Evolutionary conservation across 768 basidiomycete species (phyloP).

Genomic region (Phanerochaete carnosa): DNA sequence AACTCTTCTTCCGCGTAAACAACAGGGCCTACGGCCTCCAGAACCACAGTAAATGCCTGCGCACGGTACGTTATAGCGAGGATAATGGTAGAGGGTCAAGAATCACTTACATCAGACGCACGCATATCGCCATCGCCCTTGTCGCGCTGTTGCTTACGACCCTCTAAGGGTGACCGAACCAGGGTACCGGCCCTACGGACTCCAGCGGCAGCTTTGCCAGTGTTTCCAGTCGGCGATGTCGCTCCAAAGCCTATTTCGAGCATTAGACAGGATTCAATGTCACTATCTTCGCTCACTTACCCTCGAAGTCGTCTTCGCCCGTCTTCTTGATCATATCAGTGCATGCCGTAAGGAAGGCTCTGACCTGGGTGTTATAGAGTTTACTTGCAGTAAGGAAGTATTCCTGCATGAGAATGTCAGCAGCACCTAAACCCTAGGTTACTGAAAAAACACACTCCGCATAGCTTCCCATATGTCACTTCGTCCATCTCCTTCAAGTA

Average conservation of each 20-base stretch:
- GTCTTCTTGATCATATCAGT: slow-evolving; percentile 59
- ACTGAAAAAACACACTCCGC: slow-evolving; percentile 85
- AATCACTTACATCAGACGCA: slow-evolving; percentile 62
- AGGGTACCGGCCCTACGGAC: slow-evolving; percentile 84
- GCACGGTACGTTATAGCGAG: not conserved
- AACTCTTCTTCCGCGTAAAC: slow-evolving; percentile 87
- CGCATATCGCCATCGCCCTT: slow-evolving; percentile 55
- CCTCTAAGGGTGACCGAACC: slow-evolving; percentile 74
- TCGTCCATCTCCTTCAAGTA: slow-evolving; percentile 98
- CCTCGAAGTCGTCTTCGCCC: slow-evolving; percentile 68
- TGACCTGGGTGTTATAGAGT: slow-evolving; percentile 80
- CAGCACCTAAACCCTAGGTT: not conserved
- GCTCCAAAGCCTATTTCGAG: slow-evolving; percentile 42
- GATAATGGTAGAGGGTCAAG: too few relatives aligned
- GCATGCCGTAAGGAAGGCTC: slow-evolving; percentile 60
- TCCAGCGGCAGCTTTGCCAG: slow-evolving; percentile 48
- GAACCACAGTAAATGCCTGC: slow-evolving; percentile 70
- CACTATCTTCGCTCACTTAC: slow-evolving; percentile 33
- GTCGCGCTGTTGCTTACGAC: slow-evolving; percentile 52
- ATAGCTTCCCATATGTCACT: slow-evolving; percentile 79
- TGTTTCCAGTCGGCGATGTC: slow-evolving; percentile 13
- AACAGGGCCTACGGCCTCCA: slow-evolving; percentile 72
- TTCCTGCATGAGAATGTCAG: slow-evolving; percentile 44
- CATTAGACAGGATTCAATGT: not conserved
- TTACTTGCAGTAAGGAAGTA: slow-evolving; percentile 88